phyloP scores from a whole-genome alignment of 441 rosid genomes.

The Cnidoscolus chayamansa region DNA sequence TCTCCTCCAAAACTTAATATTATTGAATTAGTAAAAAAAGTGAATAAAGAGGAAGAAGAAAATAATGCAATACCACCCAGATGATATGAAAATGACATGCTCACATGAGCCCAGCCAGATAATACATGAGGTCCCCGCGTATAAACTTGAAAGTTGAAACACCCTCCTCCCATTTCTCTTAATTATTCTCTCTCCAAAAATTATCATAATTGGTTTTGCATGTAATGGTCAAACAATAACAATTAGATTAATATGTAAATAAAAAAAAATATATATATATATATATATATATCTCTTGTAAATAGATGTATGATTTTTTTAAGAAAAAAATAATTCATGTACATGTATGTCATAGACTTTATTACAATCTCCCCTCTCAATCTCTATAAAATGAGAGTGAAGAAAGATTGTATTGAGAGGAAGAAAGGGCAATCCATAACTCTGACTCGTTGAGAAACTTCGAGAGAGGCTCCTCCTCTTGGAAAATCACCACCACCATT shows the following conservation, averaged over 20 bases:
- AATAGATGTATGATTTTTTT: too few species aligned
- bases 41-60: background rate
- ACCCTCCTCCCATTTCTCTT: background rate
- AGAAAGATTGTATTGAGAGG: background rate
- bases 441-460: constrained; percentile 32
- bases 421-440: background rate
- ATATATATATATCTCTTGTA: too few species aligned
- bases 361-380: too few species aligned
- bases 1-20: constrained; percentile 36
- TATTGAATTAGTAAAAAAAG: constrained; percentile 16
- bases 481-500: too few species aligned
- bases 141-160: constrained; percentile 15
- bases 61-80: constrained; percentile 29
- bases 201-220: too few species aligned
- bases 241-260: too few species aligned
- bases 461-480: constrained; percentile 21
- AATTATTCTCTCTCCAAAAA: constrained; percentile 9
- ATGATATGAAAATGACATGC: constrained; percentile 40
- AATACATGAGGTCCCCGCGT: constrained; percentile 42
- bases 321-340: too few species aligned
- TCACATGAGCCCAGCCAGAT: constrained; percentile 49
- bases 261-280: too few species aligned
- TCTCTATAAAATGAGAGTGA: too few species aligned
- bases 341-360: too few species aligned
- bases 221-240: too few species aligned